Conservation (phyloP, 2,329 filamentous ascomycete genomes). For the Penicillium occitanis region DNA sequence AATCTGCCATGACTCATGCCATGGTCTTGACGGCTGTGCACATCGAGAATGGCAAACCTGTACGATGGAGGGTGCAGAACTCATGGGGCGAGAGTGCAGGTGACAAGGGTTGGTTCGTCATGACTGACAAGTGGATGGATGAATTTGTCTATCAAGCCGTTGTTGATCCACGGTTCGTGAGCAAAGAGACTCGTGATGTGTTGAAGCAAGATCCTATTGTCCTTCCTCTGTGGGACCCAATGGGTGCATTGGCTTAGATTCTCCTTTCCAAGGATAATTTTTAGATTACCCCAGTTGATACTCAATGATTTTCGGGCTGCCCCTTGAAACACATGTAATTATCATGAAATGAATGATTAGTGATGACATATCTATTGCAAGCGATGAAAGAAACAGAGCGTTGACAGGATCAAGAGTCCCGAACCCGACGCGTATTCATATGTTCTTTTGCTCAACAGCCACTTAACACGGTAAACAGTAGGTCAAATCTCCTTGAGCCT, state of each 20-base stretch:
- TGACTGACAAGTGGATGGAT: slow-evolving; percentile 78
- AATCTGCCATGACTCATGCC: slow-evolving; percentile 84
- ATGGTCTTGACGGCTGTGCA: slow-evolving; percentile 91
- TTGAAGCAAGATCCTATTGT: slow-evolving; percentile 68
- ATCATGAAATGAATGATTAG: background rate
- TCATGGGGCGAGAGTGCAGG: slow-evolving; percentile 72
- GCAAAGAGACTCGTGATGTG: slow-evolving; percentile 66
- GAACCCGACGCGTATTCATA: background rate
- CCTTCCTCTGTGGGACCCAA: slow-evolving; percentile 76
- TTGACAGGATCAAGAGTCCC: background rate
- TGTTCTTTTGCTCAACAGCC: background rate
- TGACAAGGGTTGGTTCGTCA: slow-evolving; percentile 82
- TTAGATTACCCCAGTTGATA: background rate
- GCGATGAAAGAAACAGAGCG: background rate
- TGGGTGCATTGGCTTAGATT: slow-evolving; percentile 66
- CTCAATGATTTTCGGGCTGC: background rate
- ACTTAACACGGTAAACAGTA: background rate
- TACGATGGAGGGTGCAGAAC: slow-evolving; percentile 86
- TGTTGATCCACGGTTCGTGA: slow-evolving; percentile 69
- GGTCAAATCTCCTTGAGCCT: background rate
- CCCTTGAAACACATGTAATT: background rate
- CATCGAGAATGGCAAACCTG: slow-evolving; percentile 64
- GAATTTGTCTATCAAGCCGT: slow-evolving; percentile 85
- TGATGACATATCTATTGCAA: background rate
- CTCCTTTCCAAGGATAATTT: no score